phyloP scores from a whole-genome alignment of 139 green algal genomes.

The Chlamydomonas schloesseri region DNA sequence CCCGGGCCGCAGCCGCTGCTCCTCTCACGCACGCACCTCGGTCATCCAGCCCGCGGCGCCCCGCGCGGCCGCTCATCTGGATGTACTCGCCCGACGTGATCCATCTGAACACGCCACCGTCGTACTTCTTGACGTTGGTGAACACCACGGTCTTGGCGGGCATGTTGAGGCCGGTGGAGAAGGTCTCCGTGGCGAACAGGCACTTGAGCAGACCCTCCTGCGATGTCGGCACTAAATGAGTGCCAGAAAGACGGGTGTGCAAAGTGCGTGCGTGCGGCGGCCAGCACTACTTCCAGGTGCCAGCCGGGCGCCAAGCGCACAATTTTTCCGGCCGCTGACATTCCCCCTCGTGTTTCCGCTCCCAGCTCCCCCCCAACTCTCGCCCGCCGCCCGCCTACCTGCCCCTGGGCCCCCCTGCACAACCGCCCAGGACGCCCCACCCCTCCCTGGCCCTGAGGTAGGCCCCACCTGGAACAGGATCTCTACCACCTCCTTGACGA shows the following conservation, averaged over 20 bases:
- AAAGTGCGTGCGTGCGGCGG: not conserved
- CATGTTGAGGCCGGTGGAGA: slow-evolving; percentile 99
- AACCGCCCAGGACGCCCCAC: too few relatives aligned
- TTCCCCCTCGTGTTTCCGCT: too few relatives aligned
- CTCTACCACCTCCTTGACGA: slow-evolving; percentile 97
- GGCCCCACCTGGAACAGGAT: slow-evolving; percentile 92
- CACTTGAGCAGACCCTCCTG: slow-evolving; percentile 68
- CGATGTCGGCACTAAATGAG: too few relatives aligned
- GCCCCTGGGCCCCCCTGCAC: too few relatives aligned
- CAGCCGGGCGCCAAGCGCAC: too few relatives aligned
- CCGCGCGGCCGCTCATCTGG: slow-evolving; percentile 97
- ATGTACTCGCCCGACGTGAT: slow-evolving; percentile 94
- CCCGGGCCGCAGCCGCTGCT: too few relatives aligned
- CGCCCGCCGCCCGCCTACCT: too few relatives aligned
- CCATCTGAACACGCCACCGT: slow-evolving; percentile 81
- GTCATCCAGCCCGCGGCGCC: slow-evolving; percentile 91
- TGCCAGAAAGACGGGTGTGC: too few relatives aligned
- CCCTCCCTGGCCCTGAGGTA: too few relatives aligned
- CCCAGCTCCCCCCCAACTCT: too few relatives aligned
- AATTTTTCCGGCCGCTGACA: too few relatives aligned
- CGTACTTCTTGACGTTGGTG: slow-evolving; percentile 92
- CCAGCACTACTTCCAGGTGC: too few relatives aligned
- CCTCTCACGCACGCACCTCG: not conserved
- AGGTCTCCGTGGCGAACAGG: slow-evolving; percentile 95
- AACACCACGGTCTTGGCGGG: slow-evolving; percentile 97